Conservation (phyloP, 2,329 filamentous ascomycete species). For the Penicillium sp. region DNA sequence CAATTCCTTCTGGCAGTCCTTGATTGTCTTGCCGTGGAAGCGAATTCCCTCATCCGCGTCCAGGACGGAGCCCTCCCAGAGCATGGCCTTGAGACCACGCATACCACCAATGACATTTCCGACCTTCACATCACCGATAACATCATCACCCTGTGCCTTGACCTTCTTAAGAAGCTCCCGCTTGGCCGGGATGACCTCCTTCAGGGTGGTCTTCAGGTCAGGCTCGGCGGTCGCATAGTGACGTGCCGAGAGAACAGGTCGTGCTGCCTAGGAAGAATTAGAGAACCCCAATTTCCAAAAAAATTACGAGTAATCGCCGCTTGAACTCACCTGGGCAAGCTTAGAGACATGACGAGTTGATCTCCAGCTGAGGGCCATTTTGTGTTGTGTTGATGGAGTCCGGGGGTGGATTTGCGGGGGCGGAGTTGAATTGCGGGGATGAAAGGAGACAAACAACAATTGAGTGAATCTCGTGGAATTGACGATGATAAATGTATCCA, state of each 20-base stretch:
- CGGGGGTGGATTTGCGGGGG: constrained; percentile 21
- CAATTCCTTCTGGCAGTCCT: constrained; percentile 87
- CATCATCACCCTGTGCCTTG: constrained; percentile 72
- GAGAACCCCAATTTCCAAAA: not conserved
- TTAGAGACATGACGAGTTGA: constrained; percentile 32
- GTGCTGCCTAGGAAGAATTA: constrained; percentile 15
- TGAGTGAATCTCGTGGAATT: constrained; percentile 1
- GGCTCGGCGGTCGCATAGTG: constrained; percentile 61
- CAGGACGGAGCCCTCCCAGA: constrained; percentile 96
- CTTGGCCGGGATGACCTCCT: constrained; percentile 78
- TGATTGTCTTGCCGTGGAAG: constrained; percentile 96
- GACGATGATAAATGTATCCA: not conserved
- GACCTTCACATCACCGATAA: constrained; percentile 84
- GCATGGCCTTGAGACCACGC: constrained; percentile 94
- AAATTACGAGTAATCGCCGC: too few relatives aligned
- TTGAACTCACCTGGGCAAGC: constrained; percentile 29
- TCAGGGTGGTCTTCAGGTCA: constrained; percentile 79
- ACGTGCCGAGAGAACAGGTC: constrained; percentile 19
- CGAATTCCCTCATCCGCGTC: constrained; percentile 95
- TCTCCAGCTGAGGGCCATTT: constrained; percentile 32
- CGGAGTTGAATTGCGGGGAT: constrained; percentile 17
- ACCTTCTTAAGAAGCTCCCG: constrained; percentile 88
- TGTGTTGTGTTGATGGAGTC: constrained; percentile 12
- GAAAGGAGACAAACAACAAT: not conserved
- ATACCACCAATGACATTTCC: constrained; percentile 92